A percentile compares a stretch with the other conserved stretches of the same genome.
These are phyloP conservation scores for Colletotrichum paranaense DNA, from an alignment of 2,329 filamentous ascomycete genomes.

Conservation along the genomic window DNA sequence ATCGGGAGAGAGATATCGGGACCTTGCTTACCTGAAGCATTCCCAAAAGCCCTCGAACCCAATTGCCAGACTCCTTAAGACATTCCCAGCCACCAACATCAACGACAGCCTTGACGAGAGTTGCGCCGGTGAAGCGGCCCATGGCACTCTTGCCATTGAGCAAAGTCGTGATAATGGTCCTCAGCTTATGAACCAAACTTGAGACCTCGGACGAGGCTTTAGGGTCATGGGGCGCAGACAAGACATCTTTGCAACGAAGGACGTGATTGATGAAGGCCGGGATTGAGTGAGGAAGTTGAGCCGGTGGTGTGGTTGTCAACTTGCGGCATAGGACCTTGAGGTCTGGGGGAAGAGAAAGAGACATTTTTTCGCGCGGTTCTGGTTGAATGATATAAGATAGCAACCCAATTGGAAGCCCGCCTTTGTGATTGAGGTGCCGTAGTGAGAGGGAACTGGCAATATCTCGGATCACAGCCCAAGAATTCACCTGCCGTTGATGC, in stretches of 20 bases:
- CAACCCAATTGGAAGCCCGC: neutral
- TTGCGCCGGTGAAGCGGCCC: slow-evolving; percentile 81
- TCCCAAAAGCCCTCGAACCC: slow-evolving; percentile 81
- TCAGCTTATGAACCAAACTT: slow-evolving; percentile 83
- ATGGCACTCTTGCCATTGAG: slow-evolving; percentile 80
- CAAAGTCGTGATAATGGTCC: slow-evolving; percentile 80
- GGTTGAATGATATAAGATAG: fast-evolving
- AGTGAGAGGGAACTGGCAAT: neutral
- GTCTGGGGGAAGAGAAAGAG: slow-evolving; percentile 63
- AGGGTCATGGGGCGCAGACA: slow-evolving; percentile 72
- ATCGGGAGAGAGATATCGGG: slow-evolving; percentile 29
- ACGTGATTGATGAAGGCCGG: slow-evolving; percentile 74
- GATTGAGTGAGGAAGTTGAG: slow-evolving; percentile 79
- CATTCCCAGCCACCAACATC: slow-evolving; percentile 89
- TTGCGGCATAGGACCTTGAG: slow-evolving; percentile 75
- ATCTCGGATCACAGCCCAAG: slow-evolving; percentile 2
- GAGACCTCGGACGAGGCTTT: slow-evolving; percentile 71
- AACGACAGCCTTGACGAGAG: slow-evolving; percentile 82
- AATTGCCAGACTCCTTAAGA: slow-evolving; percentile 77
- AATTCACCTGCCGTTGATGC: slow-evolving; percentile 27
- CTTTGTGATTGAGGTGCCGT: neutral
- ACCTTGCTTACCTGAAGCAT: slow-evolving; percentile 72
- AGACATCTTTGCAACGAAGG: slow-evolving; percentile 65
- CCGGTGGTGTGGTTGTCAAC: slow-evolving; percentile 76
- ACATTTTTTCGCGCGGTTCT: slow-evolving; percentile 40